These are phyloP conservation scores for Colletotrichum liriopes DNA, from an alignment of 2,329 filamentous ascomycete species.

Conservation along the genomic window DNA sequence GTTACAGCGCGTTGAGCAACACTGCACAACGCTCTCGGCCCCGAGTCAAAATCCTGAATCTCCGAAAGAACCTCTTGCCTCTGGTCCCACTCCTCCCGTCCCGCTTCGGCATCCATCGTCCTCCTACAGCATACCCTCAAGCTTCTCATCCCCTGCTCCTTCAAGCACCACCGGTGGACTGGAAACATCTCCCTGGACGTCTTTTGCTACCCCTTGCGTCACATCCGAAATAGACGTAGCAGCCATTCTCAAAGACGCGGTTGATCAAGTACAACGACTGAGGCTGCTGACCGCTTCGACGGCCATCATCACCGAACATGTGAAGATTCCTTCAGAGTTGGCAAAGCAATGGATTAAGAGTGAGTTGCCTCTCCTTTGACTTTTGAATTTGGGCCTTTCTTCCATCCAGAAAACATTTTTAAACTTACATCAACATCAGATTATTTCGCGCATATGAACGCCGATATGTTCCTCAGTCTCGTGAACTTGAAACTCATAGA, in stretches of 20 bases:
- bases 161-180: slow-evolving; percentile 9
- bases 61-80: slow-evolving; percentile 11
- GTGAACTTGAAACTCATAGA: slow-evolving; percentile 49
- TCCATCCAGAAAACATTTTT: too few species aligned
- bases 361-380: slow-evolving; percentile 20
- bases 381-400: background rate
- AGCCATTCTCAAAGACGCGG: slow-evolving; percentile 49
- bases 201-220: slow-evolving; percentile 8
- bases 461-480: slow-evolving; percentile 50
- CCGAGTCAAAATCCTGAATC: background rate
- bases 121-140: slow-evolving; percentile 4
- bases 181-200: slow-evolving; percentile 25
- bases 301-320: slow-evolving; percentile 46
- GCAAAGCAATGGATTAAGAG: slow-evolving; percentile 50
- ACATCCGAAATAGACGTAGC: slow-evolving; percentile 40
- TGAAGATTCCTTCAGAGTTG: slow-evolving; percentile 48
- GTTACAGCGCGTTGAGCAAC: slow-evolving; percentile 50
- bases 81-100: slow-evolving; percentile 20
- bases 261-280: slow-evolving; percentile 49
- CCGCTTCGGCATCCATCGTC: slow-evolving; percentile 27
- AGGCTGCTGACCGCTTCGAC: slow-evolving; percentile 45
- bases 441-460: slow-evolving; percentile 50
- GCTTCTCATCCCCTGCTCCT: slow-evolving; percentile 41
- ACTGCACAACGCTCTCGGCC: slow-evolving; percentile 24
- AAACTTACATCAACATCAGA: slow-evolving; percentile 36